Percentiles rank a stretch among this genome's conserved stretches.
Evolutionary conservation across 192 early-diverging fungal genomes (phyloP).

Genomic region (Allomyces arbusculus): DNA sequence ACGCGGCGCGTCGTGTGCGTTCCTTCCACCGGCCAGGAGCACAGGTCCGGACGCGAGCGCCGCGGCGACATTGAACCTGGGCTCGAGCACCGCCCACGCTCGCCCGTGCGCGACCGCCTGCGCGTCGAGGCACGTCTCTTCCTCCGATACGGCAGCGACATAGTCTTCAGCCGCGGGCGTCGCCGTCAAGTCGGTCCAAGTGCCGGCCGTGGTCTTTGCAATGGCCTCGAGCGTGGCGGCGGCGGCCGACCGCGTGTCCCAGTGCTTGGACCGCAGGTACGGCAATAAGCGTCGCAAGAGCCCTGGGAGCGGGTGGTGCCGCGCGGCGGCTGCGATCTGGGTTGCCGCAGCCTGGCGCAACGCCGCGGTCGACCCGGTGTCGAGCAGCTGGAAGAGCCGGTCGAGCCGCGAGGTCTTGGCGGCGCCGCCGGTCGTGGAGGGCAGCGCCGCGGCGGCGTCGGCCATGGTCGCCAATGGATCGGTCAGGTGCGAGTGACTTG

Average conservation of each 20-base stretch:
- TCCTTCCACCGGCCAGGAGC: not conserved
- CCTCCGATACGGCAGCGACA: constrained; percentile 58
- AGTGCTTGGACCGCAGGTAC: constrained; percentile 67
- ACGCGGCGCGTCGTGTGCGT: not conserved
- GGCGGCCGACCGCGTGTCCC: constrained; percentile 93
- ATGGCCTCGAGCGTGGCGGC: constrained; percentile 79
- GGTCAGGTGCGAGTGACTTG: no score
- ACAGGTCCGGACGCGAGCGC: constrained; percentile 3
- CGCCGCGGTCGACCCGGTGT: constrained; percentile 74
- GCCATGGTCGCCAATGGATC: no score
- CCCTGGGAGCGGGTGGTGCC: constrained; percentile 75
- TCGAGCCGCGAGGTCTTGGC: constrained; percentile 49
- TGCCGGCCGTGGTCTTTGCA: constrained; percentile 23
- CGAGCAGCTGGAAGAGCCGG: constrained; percentile 75
- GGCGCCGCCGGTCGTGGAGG: not conserved
- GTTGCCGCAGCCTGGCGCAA: constrained; percentile 79
- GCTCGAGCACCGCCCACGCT: constrained; percentile 2
- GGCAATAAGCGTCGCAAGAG: constrained; percentile 40
- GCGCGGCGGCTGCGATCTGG: constrained; percentile 87
- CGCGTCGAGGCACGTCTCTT: constrained; percentile 4
- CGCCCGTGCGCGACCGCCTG: constrained; percentile 1
- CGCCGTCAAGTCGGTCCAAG: no score
- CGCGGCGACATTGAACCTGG: constrained; percentile 5
- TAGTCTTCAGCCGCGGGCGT: constrained; percentile 7
- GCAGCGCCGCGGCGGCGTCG: not conserved